phyloP scores from a whole-genome alignment of 768 basidiomycete genomes.

The Agaricus bisporus region DNA sequence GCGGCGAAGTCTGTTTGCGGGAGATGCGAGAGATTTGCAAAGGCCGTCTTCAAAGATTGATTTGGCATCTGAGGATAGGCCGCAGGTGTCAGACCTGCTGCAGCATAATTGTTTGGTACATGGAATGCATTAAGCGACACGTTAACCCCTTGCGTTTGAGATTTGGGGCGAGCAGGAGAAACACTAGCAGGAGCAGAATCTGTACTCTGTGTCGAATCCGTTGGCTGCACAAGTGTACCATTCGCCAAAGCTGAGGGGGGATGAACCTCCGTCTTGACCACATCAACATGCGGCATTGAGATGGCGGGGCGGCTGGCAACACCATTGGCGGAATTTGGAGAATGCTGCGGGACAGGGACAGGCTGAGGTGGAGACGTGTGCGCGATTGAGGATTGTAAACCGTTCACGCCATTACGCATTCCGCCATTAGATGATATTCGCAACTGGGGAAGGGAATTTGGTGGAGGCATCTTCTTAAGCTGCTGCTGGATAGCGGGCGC shows the following conservation, averaged over 20 bases:
- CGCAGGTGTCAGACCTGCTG: constrained; percentile 31
- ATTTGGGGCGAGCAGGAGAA: constrained; percentile 34
- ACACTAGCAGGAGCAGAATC: constrained; percentile 17
- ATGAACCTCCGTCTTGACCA: constrained; percentile 27
- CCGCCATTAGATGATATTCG: constrained; percentile 56
- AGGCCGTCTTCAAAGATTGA: constrained; percentile 45
- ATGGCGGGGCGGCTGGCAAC: constrained; percentile 33
- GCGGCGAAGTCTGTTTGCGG: constrained; percentile 32
- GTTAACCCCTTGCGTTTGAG: constrained; percentile 31
- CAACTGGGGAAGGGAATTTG: constrained; percentile 47
- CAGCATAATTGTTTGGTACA: constrained; percentile 29
- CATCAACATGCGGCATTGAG: constrained; percentile 41
- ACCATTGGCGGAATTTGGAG: constrained; percentile 28
- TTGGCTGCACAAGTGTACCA: constrained; percentile 24
- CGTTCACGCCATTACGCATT: constrained; percentile 35
- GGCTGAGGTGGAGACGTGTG: constrained; percentile 35
- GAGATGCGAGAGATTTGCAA: constrained; percentile 34
- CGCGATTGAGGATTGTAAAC: constrained; percentile 15
- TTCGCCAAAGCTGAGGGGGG: constrained; percentile 26
- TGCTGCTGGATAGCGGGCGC: constrained; percentile 57
- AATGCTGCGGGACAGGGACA: constrained; percentile 25
- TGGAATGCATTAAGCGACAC: constrained; percentile 45
- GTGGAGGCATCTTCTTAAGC: constrained; percentile 58
- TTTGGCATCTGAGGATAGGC: constrained; percentile 25
- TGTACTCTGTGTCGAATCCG: constrained; percentile 15